A percentile compares a stretch with the other conserved stretches of the same genome.
Evolutionary conservation across 2,329 filamentous ascomycete genomes (phyloP).

Genomic region (Fusarium sp.): DNA sequence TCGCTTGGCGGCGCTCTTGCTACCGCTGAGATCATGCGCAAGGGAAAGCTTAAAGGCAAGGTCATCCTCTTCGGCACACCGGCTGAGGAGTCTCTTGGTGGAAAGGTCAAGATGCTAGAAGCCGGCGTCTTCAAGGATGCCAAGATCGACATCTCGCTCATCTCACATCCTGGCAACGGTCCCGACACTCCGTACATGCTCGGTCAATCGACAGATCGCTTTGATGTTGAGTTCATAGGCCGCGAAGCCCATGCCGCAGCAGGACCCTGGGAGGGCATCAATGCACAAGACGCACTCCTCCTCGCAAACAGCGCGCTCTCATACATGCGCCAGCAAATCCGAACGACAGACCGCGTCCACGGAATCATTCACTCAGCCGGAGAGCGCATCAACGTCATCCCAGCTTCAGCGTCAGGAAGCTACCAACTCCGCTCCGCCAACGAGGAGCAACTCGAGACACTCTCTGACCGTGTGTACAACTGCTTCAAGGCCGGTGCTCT

Average conservation of each 20-base stretch:
- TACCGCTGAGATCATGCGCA: constrained; percentile 33
- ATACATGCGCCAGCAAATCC: constrained; percentile 42
- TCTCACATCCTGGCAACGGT: constrained; percentile 37
- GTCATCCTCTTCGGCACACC: constrained; percentile 44
- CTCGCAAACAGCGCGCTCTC: constrained; percentile 41
- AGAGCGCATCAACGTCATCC: constrained; percentile 46
- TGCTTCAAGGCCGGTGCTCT: constrained; percentile 52
- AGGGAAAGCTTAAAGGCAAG: constrained; percentile 39
- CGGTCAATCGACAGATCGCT: constrained; percentile 34
- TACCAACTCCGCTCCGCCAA: constrained; percentile 69
- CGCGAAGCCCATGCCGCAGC: constrained; percentile 39
- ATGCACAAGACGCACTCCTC: constrained; percentile 43
- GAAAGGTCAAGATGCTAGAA: constrained; percentile 45
- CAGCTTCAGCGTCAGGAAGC: constrained; percentile 69
- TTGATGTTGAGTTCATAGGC: constrained; percentile 39
- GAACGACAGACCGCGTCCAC: constrained; percentile 37
- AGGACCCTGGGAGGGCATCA: constrained; percentile 40
- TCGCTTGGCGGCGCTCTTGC: constrained; percentile 39
- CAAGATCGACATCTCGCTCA: constrained; percentile 46
- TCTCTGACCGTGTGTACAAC: constrained; percentile 42
- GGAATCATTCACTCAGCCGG: constrained; percentile 42
- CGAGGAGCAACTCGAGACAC: constrained; percentile 41
- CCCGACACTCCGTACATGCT: constrained; percentile 37
- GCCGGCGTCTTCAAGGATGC: constrained; percentile 35
- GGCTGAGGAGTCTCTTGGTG: constrained; percentile 41